Percentiles rank a stretch among this genome's conserved stretches.
These are phyloP conservation scores for Lentinula sp. DNA, from an alignment of 768 basidiomycete genomes.

Conservation along the genomic window DNA sequence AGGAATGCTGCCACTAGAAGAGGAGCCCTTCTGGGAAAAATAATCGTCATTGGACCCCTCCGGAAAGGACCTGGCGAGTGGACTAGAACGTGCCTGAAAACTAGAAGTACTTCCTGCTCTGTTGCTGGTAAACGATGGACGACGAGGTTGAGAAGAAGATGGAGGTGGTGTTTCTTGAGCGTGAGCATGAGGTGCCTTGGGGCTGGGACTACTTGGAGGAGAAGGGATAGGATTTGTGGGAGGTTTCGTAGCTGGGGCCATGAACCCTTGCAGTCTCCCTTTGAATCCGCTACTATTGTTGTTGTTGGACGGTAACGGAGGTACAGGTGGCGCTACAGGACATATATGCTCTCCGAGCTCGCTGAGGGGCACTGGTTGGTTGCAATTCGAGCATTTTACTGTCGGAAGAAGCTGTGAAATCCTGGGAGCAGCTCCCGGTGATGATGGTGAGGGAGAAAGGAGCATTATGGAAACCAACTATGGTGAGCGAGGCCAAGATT, in stretches of 20 bases:
- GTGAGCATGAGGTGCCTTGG: neutral
- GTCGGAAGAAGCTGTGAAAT: conserved; percentile 75
- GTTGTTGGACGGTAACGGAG: conserved; percentile 25
- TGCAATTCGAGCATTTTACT: conserved; percentile 82
- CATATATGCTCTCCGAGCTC: conserved; percentile 80
- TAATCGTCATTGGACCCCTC: conserved; percentile 9
- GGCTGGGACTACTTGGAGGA: neutral
- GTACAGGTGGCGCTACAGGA: conserved; percentile 38
- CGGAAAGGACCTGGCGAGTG: conserved; percentile 21
- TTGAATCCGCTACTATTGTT: conserved; percentile 11
- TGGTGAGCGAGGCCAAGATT: neutral
- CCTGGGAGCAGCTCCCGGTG: neutral
- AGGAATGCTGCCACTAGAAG: conserved; percentile 11
- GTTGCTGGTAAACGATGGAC: conserved; percentile 19
- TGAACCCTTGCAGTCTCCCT: neutral
- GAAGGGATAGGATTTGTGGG: neutral
- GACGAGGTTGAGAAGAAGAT: conserved; percentile 15
- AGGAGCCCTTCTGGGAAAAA: conserved; percentile 5
- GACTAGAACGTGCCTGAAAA: conserved; percentile 27
- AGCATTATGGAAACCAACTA: neutral
- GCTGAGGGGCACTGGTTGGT: conserved; percentile 60
- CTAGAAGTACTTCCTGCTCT: conserved; percentile 24
- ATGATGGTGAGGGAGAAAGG: neutral
- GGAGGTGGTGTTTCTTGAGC: neutral
- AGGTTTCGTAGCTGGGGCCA: neutral